Evolutionary conservation across 2,329 filamentous ascomycete genomes (phyloP).

Genomic region (Talaromyces sp.): DNA sequence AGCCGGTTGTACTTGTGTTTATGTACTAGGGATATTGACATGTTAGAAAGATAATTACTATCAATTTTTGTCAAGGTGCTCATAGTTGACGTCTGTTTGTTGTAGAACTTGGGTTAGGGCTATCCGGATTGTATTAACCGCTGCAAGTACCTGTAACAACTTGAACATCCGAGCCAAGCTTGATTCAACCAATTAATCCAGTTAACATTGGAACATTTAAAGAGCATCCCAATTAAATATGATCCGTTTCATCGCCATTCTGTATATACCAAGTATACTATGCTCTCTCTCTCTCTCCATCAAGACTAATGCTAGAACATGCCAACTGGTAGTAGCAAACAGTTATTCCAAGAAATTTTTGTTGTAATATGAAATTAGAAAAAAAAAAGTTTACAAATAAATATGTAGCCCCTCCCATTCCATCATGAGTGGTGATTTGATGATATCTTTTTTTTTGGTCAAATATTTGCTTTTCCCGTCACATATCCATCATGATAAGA

Average conservation of each 20-base stretch:
- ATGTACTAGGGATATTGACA: too few relatives aligned
- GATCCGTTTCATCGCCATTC: not conserved
- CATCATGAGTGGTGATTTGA: not conserved
- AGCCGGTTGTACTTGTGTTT: too few relatives aligned
- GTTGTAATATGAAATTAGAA: not conserved
- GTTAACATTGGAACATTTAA: too few relatives aligned
- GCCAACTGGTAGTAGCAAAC: not conserved
- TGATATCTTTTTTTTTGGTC: not conserved
- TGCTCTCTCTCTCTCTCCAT: not conserved
- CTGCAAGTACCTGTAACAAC: not conserved
- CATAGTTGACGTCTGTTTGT: not conserved
- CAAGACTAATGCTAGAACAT: not conserved
- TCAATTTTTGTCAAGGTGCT: too few relatives aligned
- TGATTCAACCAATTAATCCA: too few relatives aligned
- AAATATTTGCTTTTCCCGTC: not conserved
- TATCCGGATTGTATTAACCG: not conserved
- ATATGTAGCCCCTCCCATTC: constrained; percentile 11
- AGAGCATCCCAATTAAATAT: not conserved
- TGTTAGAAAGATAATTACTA: too few relatives aligned
- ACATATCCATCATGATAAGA: constrained; percentile 9
- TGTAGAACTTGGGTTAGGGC: not conserved
- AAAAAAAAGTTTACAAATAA: constrained; percentile 13
- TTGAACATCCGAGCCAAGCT: not conserved
- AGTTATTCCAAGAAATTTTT: not conserved
- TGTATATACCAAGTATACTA: not conserved